A percentile compares a stretch with the other conserved stretches of the same genome.
phyloP scores from a whole-genome alignment of 2,329 filamentous ascomycete species.

The Cercospora sp. region DNA sequence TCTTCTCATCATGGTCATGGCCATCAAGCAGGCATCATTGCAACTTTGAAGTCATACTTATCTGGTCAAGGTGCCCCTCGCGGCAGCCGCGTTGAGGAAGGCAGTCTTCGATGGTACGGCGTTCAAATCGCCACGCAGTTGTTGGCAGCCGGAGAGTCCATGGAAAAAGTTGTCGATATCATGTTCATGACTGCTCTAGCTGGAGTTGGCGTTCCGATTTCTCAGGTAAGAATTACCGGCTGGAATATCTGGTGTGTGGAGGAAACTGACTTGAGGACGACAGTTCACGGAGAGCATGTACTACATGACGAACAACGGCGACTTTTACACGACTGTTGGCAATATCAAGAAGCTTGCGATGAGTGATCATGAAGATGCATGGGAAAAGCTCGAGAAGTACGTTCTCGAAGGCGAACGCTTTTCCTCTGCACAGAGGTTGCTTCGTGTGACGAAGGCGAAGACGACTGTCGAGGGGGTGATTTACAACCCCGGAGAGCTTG shows the following conservation, averaged over 20 bases:
- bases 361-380: background rate
- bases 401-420: background rate
- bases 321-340: background rate
- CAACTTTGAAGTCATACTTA: background rate
- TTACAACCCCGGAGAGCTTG: background rate
- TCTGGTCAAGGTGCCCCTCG: background rate
- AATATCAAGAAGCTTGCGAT: background rate
- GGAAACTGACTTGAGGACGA: background rate
- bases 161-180: background rate
- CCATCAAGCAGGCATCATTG: background rate
- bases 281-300: background rate
- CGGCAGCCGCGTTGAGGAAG: background rate
- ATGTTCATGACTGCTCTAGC: background rate
- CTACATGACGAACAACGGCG: background rate
- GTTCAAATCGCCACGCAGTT: background rate
- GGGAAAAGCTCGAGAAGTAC: background rate
- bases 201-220: background rate
- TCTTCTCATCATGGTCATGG: background rate
- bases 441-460: background rate
- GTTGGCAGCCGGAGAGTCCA: background rate
- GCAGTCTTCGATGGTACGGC: background rate
- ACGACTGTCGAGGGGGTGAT: background rate
- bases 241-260: too few relatives aligned
- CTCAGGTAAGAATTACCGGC: background rate
- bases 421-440: background rate